A percentile compares a stretch with the other conserved stretches of the same genome.
Conservation (phyloP, 2,329 filamentous ascomycete genomes). For the Verticillium alfalfae region DNA sequence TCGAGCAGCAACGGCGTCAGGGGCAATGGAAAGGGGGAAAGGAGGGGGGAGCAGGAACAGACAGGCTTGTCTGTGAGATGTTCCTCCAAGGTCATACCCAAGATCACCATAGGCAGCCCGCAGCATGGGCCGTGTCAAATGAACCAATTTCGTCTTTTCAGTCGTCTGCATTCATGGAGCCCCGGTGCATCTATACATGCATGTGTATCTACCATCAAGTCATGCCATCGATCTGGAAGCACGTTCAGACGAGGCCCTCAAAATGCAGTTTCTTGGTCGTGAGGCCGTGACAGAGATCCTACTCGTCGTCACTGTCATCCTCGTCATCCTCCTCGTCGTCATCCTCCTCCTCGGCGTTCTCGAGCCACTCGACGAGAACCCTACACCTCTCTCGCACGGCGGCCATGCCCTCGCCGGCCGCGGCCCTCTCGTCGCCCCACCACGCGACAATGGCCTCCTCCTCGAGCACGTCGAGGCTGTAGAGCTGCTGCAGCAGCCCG, state of each 20-base stretch:
- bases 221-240: background rate
- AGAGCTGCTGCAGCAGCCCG: constrained; percentile 76
- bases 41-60: background rate
- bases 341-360: constrained; percentile 69
- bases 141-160: background rate
- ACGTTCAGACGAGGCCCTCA: background rate
- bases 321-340: constrained; percentile 55
- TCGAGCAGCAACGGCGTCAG: background rate
- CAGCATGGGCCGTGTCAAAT: background rate
- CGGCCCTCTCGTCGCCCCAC: constrained; percentile 73
- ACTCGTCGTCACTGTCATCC: constrained; percentile 21
- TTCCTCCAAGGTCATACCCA: background rate
- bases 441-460: constrained; percentile 84
- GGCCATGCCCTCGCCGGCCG: constrained; percentile 53
- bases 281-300: background rate
- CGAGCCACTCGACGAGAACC: constrained; percentile 78
- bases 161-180: background rate
- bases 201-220: background rate
- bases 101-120: background rate
- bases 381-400: constrained; percentile 68
- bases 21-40: background rate
- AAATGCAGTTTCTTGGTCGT: background rate
- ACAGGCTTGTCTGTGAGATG: background rate
- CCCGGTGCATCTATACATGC: background rate
- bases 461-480: constrained; percentile 77